Evolutionary conservation across 1,284 basidiomycete genomes (phyloP).

Genomic region (Ceratobasidium sp.): DNA sequence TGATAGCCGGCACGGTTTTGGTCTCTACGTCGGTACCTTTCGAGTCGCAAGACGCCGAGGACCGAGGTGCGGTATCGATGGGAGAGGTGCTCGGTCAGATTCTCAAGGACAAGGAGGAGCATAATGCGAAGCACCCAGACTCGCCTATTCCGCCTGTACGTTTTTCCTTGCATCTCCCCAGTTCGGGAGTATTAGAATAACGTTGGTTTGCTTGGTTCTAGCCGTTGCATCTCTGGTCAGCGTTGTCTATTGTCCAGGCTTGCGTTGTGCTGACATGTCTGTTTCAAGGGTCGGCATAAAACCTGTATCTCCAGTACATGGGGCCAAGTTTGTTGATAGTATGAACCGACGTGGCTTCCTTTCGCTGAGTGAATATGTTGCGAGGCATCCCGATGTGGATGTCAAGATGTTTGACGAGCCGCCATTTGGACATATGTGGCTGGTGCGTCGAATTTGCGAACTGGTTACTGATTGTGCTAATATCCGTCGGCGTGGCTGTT

Average conservation of each 20-base stretch:
- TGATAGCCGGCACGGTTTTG: constrained; percentile 44
- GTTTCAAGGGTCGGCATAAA: constrained; percentile 18
- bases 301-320: constrained; percentile 27
- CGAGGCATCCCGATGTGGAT: constrained; percentile 31
- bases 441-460: constrained; percentile 1
- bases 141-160: constrained; percentile 37
- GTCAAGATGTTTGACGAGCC: constrained; percentile 24
- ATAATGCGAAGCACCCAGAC: constrained; percentile 36
- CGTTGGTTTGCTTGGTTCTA: constrained; percentile 2
- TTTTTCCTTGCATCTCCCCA: background rate
- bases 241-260: background rate
- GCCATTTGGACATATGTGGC: constrained; percentile 38
- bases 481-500: background rate
- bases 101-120: constrained; percentile 37
- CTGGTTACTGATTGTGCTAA: background rate
- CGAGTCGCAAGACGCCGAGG: constrained; percentile 46
- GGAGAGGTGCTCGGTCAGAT: constrained; percentile 45
- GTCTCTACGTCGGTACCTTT: constrained; percentile 46
- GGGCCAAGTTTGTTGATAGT: constrained; percentile 36
- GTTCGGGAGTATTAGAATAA: background rate
- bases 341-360: constrained; percentile 37
- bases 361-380: constrained; percentile 32
- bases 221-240: constrained; percentile 39
- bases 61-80: constrained; percentile 45
- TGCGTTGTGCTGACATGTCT: background rate